A percentile compares a stretch with the other conserved stretches of the same genome.
phyloP scores from a whole-genome alignment of 352 stramenopile species.

The Salisapilia sapeloensis region DNA sequence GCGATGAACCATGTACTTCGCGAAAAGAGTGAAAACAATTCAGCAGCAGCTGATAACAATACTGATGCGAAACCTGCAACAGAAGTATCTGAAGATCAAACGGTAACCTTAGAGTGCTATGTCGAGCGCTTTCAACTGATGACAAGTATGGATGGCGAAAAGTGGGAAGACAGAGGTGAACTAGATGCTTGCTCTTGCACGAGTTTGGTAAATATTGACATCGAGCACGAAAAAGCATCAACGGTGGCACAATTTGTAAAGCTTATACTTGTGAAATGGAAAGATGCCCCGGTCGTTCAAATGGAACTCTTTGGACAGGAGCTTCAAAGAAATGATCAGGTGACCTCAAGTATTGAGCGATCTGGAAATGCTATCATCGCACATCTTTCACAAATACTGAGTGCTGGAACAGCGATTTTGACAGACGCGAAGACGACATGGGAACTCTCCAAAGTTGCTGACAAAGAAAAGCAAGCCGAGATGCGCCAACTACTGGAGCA shows the following conservation, averaged over 20 bases:
- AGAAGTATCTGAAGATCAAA: background rate
- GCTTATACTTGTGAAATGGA: conserved; percentile 45
- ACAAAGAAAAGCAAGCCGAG: conserved; percentile 67
- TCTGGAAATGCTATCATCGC: conserved; percentile 17
- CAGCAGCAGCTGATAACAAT: background rate
- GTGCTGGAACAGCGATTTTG: conserved; percentile 26
- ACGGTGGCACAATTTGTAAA: conserved; percentile 31
- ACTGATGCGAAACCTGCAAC: conserved; percentile 1
- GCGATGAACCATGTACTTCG: conserved; percentile 33
- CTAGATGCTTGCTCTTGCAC: conserved; percentile 60
- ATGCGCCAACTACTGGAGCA: conserved; percentile 55
- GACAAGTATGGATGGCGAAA: conserved; percentile 37
- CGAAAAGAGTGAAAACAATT: conserved; percentile 1
- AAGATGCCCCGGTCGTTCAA: conserved; percentile 35
- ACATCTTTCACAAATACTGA: conserved; percentile 32
- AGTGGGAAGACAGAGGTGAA: conserved; percentile 39
- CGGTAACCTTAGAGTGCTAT: conserved; percentile 18
- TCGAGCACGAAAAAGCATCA: no score
- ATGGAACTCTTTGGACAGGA: conserved; percentile 49
- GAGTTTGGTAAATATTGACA: conserved; percentile 1
- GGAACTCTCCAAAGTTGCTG: conserved; percentile 50
- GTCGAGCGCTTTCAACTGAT: conserved; percentile 41
- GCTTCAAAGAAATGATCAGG: conserved; percentile 24
- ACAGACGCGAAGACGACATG: conserved; percentile 56
- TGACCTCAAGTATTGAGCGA: conserved; percentile 8